Percentiles rank a stretch among this genome's conserved stretches.
Evolutionary conservation across 352 stramenopile species (phyloP).

Genomic region (Globisporangium recalcitrans): DNA sequence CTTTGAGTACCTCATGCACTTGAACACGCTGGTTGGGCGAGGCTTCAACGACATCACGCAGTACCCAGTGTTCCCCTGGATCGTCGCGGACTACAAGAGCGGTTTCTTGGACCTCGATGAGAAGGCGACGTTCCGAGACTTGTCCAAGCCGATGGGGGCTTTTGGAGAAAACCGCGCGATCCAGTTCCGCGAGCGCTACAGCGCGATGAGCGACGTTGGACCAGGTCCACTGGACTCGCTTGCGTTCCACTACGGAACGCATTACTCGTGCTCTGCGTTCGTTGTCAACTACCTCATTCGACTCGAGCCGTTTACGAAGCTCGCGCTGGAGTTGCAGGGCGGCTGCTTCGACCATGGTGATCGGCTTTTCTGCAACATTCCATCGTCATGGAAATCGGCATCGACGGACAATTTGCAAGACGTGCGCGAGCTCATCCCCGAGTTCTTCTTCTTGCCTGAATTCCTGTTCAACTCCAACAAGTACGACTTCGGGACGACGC

Average conservation of each 20-base stretch:
- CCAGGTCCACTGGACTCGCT: constrained; percentile 57
- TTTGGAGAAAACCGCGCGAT: constrained; percentile 77
- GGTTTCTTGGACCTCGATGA: constrained; percentile 83
- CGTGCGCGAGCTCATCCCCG: constrained; percentile 72
- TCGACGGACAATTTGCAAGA: constrained; percentile 90
- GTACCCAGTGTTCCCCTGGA: constrained; percentile 97
- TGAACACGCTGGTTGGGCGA: constrained; percentile 94
- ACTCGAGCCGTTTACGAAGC: constrained; percentile 82
- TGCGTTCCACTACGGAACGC: constrained; percentile 95
- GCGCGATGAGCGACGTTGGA: constrained; percentile 49
- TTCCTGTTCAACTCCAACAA: constrained; percentile 77
- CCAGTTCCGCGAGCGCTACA: constrained; percentile 85
- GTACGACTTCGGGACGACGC: constrained; percentile 62
- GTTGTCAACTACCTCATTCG: constrained; percentile 97
- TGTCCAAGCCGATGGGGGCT: constrained; percentile 93
- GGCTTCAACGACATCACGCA: constrained; percentile 98
- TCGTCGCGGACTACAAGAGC: constrained; percentile 89
- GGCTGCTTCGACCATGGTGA: constrained; percentile 93
- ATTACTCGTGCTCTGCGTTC: constrained; percentile 96
- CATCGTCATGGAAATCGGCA: constrained; percentile 92
- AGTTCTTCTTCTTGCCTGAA: constrained; percentile 78
- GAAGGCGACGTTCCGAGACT: constrained; percentile 82
- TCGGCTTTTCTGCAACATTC: constrained; percentile 94
- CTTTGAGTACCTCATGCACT: constrained; percentile 96
- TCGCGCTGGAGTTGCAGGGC: constrained; percentile 62